These are phyloP conservation scores for Cryphonectria nitschkei DNA, from an alignment of 2,329 filamentous ascomycete genomes.

Conservation along the genomic window DNA sequence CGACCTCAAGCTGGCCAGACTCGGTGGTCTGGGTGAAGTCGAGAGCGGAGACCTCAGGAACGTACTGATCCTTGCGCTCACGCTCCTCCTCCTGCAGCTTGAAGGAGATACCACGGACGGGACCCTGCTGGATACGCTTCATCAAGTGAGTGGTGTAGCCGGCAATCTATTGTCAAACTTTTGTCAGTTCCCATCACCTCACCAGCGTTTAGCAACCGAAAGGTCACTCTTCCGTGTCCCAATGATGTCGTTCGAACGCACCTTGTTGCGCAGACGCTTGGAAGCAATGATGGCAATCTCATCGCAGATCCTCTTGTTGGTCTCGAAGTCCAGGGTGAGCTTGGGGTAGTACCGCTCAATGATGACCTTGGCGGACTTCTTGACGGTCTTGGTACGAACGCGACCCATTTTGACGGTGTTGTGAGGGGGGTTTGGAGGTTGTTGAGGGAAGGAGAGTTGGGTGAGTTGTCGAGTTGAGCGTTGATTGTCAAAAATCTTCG, in stretches of 20 bases:
- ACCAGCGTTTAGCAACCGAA: not conserved
- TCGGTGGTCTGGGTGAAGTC: constrained; percentile 96
- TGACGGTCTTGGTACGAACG: constrained; percentile 72
- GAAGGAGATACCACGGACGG: constrained; percentile 99
- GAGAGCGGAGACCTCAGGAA: constrained; percentile 96
- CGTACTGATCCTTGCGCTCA: constrained; percentile 99
- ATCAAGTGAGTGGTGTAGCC: constrained; percentile 98
- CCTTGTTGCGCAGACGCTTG: constrained; percentile 99
- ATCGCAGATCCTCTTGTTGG: constrained; percentile 99
- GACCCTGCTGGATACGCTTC: constrained; percentile 99
- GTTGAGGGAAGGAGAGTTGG: constrained; percentile 27
- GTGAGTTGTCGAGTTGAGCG: constrained; percentile 7
- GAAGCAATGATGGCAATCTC: constrained; percentile 99
- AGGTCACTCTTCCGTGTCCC: not conserved
- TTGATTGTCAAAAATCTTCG: constrained; percentile 1
- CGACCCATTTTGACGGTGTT: constrained; percentile 68
- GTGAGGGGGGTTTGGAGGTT: constrained; percentile 36
- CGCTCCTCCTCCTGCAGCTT: constrained; percentile 99
- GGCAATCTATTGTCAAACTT: constrained; percentile 69
- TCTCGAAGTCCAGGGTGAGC: constrained; percentile 99
- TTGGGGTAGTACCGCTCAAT: constrained; percentile 98
- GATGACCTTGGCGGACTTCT: constrained; percentile 95
- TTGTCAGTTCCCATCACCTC: constrained; percentile 20
- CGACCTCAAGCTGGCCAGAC: constrained; percentile 90
- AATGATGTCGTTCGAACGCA: constrained; percentile 41